A percentile compares a stretch with the other conserved stretches of the same genome.
Conservation (phyloP, 441 rosid species). For the Dalechampia spathulata region DNA sequence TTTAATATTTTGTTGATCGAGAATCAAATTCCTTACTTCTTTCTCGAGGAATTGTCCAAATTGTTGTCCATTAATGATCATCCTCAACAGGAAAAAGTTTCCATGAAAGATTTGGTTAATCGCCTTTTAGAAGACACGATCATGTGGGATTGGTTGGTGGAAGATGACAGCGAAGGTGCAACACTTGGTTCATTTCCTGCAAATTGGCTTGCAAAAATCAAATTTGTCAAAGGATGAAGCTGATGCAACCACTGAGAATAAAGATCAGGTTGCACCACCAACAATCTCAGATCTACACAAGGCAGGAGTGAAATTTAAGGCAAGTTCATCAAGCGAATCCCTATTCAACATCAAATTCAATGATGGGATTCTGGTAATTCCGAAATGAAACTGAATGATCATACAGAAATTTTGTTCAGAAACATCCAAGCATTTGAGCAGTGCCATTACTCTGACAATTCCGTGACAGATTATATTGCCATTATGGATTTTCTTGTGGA, state of each 20-base stretch:
- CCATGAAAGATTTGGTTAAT: background rate
- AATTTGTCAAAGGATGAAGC: background rate
- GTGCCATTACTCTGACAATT: background rate
- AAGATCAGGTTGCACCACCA: background rate
- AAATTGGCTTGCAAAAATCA: background rate
- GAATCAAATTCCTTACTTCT: slow-evolving; percentile 15
- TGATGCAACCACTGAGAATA: background rate
- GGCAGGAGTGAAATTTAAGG: background rate
- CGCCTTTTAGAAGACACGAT: background rate
- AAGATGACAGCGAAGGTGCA: background rate
- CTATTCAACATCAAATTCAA: background rate
- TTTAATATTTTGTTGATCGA: slow-evolving; percentile 24
- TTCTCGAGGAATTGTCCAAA: too few relatives aligned
- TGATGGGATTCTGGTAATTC: background rate
- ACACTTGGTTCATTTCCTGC: background rate
- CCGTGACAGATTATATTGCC: background rate
- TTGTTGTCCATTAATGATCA: too few relatives aligned
- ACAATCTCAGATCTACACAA: background rate
- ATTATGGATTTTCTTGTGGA: background rate
- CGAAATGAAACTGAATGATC: background rate
- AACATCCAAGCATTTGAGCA: slow-evolving; percentile 7
- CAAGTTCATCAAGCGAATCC: background rate
- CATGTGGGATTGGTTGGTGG: background rate
- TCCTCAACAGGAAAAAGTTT: background rate
- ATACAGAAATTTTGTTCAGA: background rate